These are phyloP conservation scores for Candida cerambycidarum DNA, from an alignment of 805 yeast species.

Conservation along the genomic window DNA sequence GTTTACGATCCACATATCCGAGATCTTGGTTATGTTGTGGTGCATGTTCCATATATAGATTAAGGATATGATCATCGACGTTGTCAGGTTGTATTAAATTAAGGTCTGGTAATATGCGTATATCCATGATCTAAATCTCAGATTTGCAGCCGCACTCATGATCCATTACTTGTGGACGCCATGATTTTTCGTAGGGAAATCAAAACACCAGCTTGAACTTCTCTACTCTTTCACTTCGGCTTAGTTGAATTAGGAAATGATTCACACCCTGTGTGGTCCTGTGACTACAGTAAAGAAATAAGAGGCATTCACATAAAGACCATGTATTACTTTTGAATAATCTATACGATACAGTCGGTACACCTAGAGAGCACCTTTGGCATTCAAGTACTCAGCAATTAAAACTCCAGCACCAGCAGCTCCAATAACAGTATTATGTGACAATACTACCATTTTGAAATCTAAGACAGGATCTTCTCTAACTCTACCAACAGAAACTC, in stretches of 20 bases:
- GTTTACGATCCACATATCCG: constrained; percentile 35
- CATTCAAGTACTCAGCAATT: constrained; percentile 86
- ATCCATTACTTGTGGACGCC: no score
- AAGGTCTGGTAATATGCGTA: neutral
- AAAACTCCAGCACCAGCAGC: constrained; percentile 98
- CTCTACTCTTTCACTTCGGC: no score
- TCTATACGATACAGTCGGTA: no score
- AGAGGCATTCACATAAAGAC: no score
- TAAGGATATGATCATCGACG: constrained; percentile 33
- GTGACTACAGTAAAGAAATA: no score
- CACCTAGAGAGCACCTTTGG: constrained; percentile 67
- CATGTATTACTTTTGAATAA: no score
- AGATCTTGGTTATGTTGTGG: constrained; percentile 27
- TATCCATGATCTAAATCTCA: neutral
- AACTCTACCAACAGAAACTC: constrained; percentile 92
- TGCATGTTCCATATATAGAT: constrained; percentile 27
- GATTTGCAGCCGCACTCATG: no score
- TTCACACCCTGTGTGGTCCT: no score
- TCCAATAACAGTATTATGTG: constrained; percentile 96
- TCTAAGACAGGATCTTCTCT: constrained; percentile 93
- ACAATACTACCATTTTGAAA: constrained; percentile 93
- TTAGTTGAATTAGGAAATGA: no score
- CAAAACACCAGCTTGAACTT: no score
- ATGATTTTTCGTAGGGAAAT: no score
- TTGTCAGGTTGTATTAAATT: constrained; percentile 6